phyloP scores from a whole-genome alignment of 306 rosid genomes.

The Vigna reflexopilosa region DNA sequence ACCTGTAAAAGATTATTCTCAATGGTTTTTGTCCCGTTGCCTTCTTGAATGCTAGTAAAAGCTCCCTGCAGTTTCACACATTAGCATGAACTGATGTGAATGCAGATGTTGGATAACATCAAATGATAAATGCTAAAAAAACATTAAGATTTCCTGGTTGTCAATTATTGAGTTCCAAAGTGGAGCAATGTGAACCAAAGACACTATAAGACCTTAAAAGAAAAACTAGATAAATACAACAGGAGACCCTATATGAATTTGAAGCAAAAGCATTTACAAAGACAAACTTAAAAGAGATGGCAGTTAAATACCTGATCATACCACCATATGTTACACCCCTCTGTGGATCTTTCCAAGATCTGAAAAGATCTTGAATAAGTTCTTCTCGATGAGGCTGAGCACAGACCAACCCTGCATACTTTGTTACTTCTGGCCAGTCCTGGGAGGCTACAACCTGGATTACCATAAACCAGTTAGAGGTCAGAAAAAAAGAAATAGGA shows the following conservation, averaged over 20 bases:
- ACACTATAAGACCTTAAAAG: not conserved
- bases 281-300: constrained; percentile 4
- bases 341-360: constrained; percentile 77
- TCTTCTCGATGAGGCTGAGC: constrained; percentile 85
- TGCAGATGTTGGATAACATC: not conserved
- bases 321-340: constrained; percentile 68
- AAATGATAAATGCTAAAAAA: constrained; percentile 9
- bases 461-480: constrained; percentile 4
- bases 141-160: not conserved
- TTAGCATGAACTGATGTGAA: not conserved
- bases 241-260: not conserved
- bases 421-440: constrained; percentile 88
- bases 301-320: constrained; percentile 66
- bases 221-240: constrained; percentile 3
- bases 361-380: constrained; percentile 75
- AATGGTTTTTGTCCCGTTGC: constrained; percentile 60
- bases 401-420: constrained; percentile 81
- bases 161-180: not conserved
- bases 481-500: too few relatives aligned
- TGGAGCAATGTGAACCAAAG: not conserved
- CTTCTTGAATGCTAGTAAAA: constrained; percentile 50
- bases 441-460: constrained; percentile 82
- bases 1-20: constrained; percentile 61
- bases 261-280: not conserved
- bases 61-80: constrained; percentile 46